Evolutionary conservation across 768 basidiomycete species (phyloP).

Genomic region (Kockovaella imperatae): DNA sequence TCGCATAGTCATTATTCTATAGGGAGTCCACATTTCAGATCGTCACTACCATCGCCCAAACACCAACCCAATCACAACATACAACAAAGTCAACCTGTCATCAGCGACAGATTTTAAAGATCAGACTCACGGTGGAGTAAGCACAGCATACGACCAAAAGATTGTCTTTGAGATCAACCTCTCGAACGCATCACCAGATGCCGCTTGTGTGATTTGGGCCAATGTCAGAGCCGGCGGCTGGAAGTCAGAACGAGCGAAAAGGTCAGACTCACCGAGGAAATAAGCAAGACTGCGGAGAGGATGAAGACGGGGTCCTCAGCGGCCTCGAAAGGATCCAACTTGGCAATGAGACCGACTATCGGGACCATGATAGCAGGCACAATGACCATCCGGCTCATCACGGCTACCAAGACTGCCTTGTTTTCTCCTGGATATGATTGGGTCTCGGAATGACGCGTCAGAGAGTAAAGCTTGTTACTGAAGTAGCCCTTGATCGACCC

Average conservation of each 20-base stretch:
- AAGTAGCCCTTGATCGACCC: conserved; percentile 15
- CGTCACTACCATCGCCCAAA: conserved; percentile 43
- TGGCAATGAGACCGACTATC: conserved; percentile 58
- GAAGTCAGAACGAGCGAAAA: conserved; percentile 37
- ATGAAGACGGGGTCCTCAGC: conserved; percentile 51
- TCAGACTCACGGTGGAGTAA: conserved; percentile 61
- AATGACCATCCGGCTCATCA: conserved; percentile 78
- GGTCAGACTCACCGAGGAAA: conserved; percentile 51
- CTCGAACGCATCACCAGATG: conserved; percentile 81
- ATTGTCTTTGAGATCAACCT: conserved; percentile 82
- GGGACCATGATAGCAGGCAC: conserved; percentile 74
- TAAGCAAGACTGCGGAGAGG: conserved; percentile 74
- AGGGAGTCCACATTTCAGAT: too few relatives aligned
- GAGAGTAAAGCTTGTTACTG: conserved; percentile 19
- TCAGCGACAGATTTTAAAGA: background rate
- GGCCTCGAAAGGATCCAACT: conserved; percentile 43
- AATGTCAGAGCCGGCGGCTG: conserved; percentile 73
- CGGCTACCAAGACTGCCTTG: conserved; percentile 70
- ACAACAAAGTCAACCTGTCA: conserved; percentile 55
- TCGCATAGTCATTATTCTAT: too few relatives aligned
- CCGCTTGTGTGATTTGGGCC: conserved; percentile 77
- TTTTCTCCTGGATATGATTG: conserved; percentile 57
- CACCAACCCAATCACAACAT: conserved; percentile 64
- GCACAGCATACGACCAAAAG: conserved; percentile 82
- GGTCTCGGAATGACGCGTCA: background rate